Conservation (phyloP, 179 eudicot species). For the Nepenthes alata region DNA sequence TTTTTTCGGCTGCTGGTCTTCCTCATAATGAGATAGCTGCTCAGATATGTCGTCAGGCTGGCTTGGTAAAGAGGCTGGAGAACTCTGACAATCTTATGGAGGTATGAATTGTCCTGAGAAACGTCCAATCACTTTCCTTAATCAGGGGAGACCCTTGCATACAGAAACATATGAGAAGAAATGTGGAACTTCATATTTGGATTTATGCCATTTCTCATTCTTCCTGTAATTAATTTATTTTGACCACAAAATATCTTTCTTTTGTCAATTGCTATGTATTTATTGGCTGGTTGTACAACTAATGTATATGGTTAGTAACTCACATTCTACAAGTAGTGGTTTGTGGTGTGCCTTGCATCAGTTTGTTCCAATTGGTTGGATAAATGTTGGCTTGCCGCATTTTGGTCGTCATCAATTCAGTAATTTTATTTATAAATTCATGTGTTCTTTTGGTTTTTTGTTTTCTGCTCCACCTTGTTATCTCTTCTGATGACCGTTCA, state of each 20-base stretch:
- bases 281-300: too few relatives aligned
- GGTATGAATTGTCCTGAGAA: slow-evolving; percentile 30
- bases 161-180: neutral
- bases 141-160: neutral
- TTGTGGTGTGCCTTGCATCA: too few relatives aligned
- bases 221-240: too few relatives aligned
- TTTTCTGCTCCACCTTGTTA: neutral
- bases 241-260: too few relatives aligned
- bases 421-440: neutral
- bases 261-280: too few relatives aligned
- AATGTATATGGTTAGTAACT: too few relatives aligned
- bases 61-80: slow-evolving; percentile 93
- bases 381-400: neutral
- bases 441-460: neutral
- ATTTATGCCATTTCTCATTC: too few relatives aligned
- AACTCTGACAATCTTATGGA: slow-evolving; percentile 66
- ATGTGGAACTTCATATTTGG: neutral
- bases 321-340: too few relatives aligned
- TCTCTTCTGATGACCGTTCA: neutral
- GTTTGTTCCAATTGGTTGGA: neutral
- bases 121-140: neutral
- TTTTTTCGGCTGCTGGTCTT: slow-evolving; percentile 99
- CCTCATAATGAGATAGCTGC: slow-evolving; percentile 99
- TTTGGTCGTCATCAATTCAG: neutral
- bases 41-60: slow-evolving; percentile 98